Base-by-base conservation (phyloP, 1,284 basidiomycete species). In the Rhodofomes roseus region DNA sequence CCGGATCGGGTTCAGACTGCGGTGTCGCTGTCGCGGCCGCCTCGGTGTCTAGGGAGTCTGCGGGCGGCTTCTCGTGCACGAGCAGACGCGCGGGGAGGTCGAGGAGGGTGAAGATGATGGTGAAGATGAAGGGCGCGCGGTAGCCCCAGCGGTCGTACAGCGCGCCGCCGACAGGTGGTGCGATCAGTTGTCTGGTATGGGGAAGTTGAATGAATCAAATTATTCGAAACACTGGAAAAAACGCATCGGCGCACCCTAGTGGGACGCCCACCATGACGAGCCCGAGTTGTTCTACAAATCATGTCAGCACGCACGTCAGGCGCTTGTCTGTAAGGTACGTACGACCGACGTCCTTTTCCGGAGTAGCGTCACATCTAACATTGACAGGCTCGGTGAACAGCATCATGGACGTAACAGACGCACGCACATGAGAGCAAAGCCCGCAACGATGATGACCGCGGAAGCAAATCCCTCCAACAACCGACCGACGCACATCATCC, bases 381-480 rank as follows among this genome's bases (percentile, higher is more conserved):
- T 37, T 44, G 66, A 76, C 69, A 5, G 31, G 31, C 4, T 34
- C 11, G 31, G 31, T 34, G 31, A 11, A 4, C 31, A 34, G 11
- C 11, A 34, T 34, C 31, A 34, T 34, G 31, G 31, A 34, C 5
- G 5, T 5, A 34, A 34, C 31, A 5, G 4, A 4, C 5, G 31
- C 11, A 34, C 31, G 31, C 66, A 87, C 86, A 88, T 67, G 27
- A 89, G 72, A 18, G 85, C 86, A 31, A 90, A 70, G 0, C 84
- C 86, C 46, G 87, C 81, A 0, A 85, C 79, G 87, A 89, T 90
- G 7, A 92, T 79, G 65, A 89, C 79, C 1, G 86, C 83, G 1
- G 85, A 86, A 23, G 83, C 81, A 14, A 86, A 73, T 2, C 90
- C 89, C 70, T 91, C 89, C 16, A 90, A 54, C n/a, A 84, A 72